A percentile compares a stretch with the other conserved stretches of the same genome.
Evolutionary conservation across 495 filamentous ascomycete genomes (phyloP).

Genomic region (Xylaria acuta): DNA sequence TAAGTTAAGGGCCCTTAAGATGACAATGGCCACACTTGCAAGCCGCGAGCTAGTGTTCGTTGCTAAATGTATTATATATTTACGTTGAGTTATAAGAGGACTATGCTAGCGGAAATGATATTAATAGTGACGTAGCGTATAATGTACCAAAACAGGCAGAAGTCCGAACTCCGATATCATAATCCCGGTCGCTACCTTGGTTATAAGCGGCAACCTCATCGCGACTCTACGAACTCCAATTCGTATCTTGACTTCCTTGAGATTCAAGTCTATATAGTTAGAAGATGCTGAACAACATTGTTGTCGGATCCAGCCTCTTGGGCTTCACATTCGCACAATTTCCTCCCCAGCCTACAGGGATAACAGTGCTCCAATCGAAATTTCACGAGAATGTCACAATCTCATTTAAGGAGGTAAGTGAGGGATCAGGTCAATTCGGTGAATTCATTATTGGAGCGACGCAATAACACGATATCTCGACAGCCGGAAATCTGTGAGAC

Average conservation of each 20-base stretch:
- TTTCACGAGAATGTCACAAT: slow-evolving; percentile 64
- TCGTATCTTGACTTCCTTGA: background rate
- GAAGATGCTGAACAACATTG: background rate
- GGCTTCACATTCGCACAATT: slow-evolving; percentile 59
- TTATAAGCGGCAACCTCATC: background rate
- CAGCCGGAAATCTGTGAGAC: slow-evolving; percentile 57
- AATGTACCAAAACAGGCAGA: background rate
- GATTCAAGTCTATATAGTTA: background rate
- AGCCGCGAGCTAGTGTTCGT: background rate
- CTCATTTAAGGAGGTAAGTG: slow-evolving; percentile 65
- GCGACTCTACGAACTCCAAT: background rate
- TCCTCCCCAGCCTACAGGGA: slow-evolving; percentile 41
- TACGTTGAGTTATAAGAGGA: background rate
- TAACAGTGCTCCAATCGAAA: slow-evolving; percentile 61
- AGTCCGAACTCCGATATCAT: slow-evolving; percentile 1
- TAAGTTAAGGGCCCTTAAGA: background rate
- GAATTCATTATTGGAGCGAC: background rate
- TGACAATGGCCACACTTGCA: background rate
- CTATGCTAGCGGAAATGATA: background rate
- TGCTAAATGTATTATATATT: background rate
- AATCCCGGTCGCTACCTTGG: background rate
- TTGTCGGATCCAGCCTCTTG: background rate
- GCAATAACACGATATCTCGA: background rate
- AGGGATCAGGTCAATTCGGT: background rate
- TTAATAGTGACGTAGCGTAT: too few relatives aligned